phyloP scores from a whole-genome alignment of 257 asterid genomes.

The Nicotiana sylvestris region DNA sequence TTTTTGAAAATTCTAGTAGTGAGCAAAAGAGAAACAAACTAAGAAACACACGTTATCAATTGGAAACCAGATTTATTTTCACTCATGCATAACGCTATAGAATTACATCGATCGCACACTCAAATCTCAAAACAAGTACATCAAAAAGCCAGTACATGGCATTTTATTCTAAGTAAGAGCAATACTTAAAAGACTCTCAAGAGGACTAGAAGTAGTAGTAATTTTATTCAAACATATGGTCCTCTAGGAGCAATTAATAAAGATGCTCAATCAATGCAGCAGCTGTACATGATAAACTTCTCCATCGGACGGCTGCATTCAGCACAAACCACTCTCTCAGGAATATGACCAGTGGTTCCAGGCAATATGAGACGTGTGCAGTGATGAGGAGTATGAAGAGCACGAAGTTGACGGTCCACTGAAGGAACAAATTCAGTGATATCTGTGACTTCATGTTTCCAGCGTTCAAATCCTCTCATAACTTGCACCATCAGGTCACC shows the following conservation, averaged over 20 bases:
- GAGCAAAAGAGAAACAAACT: no score
- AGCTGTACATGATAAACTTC: slow-evolving; percentile 72
- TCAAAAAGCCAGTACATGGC: not conserved
- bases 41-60: no score
- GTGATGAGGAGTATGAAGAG: slow-evolving; percentile 58
- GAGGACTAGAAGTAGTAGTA: not conserved
- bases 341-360: slow-evolving; percentile 48
- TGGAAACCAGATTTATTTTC: not conserved
- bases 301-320: slow-evolving; percentile 79
- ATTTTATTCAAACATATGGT: not conserved
- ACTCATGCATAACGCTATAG: not conserved
- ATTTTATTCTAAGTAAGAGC: not conserved
- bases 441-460: slow-evolving; percentile 46
- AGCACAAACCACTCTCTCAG: slow-evolving; percentile 65
- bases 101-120: not conserved
- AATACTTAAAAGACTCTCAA: not conserved
- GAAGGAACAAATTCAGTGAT: slow-evolving; percentile 46
- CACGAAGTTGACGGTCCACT: slow-evolving; percentile 37
- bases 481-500: slow-evolving; percentile 42
- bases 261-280: slow-evolving; percentile 63
- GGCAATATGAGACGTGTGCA: slow-evolving; percentile 77
- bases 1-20: no score
- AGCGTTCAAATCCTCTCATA: slow-evolving; percentile 28
- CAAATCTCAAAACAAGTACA: slow-evolving; percentile 5
- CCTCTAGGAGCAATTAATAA: not conserved